Evolutionary conservation across 2,329 filamentous ascomycete genomes (phyloP).

Genomic region (Aschersonia sp.): DNA sequence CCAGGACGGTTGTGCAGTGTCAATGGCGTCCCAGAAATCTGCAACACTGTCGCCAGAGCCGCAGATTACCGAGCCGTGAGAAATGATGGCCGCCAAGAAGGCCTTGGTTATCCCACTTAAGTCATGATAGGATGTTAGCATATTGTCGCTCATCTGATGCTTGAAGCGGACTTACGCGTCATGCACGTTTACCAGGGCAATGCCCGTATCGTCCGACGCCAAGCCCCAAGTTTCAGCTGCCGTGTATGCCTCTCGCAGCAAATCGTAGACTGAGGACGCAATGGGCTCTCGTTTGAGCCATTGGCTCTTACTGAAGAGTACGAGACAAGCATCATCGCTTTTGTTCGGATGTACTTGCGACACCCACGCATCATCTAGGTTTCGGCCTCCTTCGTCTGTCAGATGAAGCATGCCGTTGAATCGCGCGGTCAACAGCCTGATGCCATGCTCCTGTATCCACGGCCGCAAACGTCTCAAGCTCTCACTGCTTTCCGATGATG

Average conservation of each 20-base stretch:
- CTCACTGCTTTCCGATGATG: neutral
- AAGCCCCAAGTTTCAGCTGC: constrained; percentile 1
- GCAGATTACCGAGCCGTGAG: constrained; percentile 1
- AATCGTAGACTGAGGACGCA: neutral
- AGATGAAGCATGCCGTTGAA: neutral
- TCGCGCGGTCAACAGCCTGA: neutral
- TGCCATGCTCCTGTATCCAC: neutral
- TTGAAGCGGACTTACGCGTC: constrained; percentile 2
- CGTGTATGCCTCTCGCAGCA: constrained; percentile 1
- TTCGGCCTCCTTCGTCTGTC: neutral
- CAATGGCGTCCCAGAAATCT: neutral
- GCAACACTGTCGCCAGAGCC: neutral
- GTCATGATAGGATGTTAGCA: neutral
- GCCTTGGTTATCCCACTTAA: neutral
- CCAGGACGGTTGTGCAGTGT: neutral
- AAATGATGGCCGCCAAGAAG: neutral
- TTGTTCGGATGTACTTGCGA: constrained; percentile 1
- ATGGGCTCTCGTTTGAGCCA: constrained; percentile 2
- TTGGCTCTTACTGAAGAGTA: constrained; percentile 1
- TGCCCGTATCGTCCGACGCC: neutral
- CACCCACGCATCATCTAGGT: neutral
- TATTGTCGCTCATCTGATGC: neutral
- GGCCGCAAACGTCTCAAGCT: neutral
- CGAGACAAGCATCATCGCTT: constrained; percentile 1
- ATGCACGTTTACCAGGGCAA: constrained; percentile 3